Evolutionary conservation across 139 green algal species (phyloP).

Genomic region (Asterochloris sp.): DNA sequence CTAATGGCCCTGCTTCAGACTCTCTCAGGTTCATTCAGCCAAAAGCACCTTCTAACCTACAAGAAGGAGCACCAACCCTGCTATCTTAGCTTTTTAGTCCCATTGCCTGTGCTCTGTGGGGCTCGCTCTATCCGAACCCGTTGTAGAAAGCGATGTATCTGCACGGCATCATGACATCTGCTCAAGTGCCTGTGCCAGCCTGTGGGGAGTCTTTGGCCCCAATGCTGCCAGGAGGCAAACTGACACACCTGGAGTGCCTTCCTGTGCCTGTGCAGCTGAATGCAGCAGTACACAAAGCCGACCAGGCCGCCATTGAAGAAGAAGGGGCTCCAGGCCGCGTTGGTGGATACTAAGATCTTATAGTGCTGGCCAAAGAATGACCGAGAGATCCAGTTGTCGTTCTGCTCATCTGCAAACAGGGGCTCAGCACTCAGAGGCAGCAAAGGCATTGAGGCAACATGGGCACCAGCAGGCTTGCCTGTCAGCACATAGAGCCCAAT

Average conservation of each 20-base stretch:
- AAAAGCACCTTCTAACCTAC: background rate
- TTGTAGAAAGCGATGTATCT: too few relatives aligned
- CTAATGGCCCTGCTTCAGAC: background rate
- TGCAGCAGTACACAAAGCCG: background rate
- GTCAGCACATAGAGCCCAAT: too few relatives aligned
- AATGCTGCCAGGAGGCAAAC: too few relatives aligned
- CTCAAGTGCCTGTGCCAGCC: too few relatives aligned
- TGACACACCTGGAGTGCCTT: too few relatives aligned
- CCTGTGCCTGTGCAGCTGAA: too few relatives aligned
- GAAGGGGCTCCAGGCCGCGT: background rate
- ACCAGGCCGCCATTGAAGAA: conserved; percentile 9
- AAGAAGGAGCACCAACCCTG: too few relatives aligned
- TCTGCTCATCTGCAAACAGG: background rate
- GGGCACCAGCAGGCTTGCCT: too few relatives aligned
- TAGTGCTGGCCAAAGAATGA: conserved; percentile 5
- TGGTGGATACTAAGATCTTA: background rate
- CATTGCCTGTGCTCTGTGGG: too few relatives aligned
- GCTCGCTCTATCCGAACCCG: too few relatives aligned
- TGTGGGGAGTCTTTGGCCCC: too few relatives aligned
- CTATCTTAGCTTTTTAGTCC: background rate
- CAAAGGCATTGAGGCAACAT: background rate
- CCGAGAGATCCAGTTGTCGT: background rate
- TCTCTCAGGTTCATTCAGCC: background rate
- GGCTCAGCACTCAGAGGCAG: background rate
- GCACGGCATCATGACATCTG: too few relatives aligned